phyloP scores from a whole-genome alignment of 2,329 filamentous ascomycete species.

The Aspergillus sp. region DNA sequence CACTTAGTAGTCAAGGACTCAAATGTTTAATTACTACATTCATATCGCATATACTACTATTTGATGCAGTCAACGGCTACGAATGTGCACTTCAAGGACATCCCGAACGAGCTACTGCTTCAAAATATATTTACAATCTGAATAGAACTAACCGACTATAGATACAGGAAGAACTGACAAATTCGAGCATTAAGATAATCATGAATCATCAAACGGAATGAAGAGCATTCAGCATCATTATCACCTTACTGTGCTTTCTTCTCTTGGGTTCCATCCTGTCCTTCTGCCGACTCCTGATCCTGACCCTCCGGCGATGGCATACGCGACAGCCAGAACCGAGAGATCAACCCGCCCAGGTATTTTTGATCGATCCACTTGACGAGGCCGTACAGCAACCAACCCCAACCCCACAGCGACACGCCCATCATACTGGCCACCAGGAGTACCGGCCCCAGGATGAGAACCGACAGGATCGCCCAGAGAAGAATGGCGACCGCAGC shows the following conservation, averaged over 20 bases:
- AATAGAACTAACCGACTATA: no score
- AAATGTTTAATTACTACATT: no score
- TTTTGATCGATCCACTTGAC: conserved; percentile 16
- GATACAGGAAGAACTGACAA: no score
- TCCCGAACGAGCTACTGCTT: neutral
- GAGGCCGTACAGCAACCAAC: conserved; percentile 18
- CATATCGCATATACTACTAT: no score
- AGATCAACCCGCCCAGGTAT: conserved; percentile 14
- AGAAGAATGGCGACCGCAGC: conserved; percentile 34
- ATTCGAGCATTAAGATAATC: no score
- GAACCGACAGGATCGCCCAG: conserved; percentile 33
- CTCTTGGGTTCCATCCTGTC: neutral
- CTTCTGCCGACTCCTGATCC: neutral
- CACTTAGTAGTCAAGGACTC: no score
- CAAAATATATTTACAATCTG: no score
- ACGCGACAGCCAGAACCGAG: conserved; percentile 12
- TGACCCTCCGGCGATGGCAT: neutral
- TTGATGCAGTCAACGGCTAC: no score
- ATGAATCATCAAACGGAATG: no score
- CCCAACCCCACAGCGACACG: conserved; percentile 17
- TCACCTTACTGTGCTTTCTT: neutral
- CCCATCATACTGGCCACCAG: conserved; percentile 17
- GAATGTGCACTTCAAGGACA: neutral
- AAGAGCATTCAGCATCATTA: no score
- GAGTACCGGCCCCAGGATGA: conserved; percentile 35